Evolutionary conservation across 352 stramenopile species (phyloP).

Genomic region (Phytophthora nicotianae): DNA sequence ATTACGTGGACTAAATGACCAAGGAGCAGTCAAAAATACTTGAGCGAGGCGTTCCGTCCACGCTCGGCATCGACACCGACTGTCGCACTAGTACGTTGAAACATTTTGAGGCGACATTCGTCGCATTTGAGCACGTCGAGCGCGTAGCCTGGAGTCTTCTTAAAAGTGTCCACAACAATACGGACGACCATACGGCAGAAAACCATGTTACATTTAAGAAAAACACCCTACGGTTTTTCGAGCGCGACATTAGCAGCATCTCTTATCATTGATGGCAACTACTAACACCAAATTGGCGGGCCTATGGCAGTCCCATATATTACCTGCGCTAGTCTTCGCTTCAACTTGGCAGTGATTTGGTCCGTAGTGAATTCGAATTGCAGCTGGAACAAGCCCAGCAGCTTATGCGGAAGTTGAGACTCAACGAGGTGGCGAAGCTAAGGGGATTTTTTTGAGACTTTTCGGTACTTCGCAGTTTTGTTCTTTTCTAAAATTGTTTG

Average conservation of each 20-base stretch:
- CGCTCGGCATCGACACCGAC: not conserved
- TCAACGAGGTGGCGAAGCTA: not conserved
- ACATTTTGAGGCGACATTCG: slow-evolving; percentile 1
- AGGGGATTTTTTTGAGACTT: not conserved
- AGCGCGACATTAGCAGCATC: too few species aligned
- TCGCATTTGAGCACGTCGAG: slow-evolving; percentile 1
- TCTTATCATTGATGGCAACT: slow-evolving; percentile 1
- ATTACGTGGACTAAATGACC: not conserved
- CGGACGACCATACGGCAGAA: not conserved
- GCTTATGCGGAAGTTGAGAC: not conserved
- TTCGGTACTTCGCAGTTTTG: not conserved
- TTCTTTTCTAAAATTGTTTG: slow-evolving; percentile 3
- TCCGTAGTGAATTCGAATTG: not conserved
- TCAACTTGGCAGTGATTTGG: not conserved
- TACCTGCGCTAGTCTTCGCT: not conserved
- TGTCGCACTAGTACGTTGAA: not conserved
- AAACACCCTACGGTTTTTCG: not conserved
- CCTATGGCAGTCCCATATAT: slow-evolving; percentile 4
- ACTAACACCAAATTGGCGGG: slow-evolving; percentile 2
- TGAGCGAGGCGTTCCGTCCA: too few species aligned
- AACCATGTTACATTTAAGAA: too few species aligned
- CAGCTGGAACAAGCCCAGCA: slow-evolving; percentile 7
- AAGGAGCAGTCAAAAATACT: too few species aligned
- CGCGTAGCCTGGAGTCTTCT: slow-evolving; percentile 1
- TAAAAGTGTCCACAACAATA: not conserved